phyloP scores from a whole-genome alignment of 306 rosid genomes.

The Quercus cerris region DNA sequence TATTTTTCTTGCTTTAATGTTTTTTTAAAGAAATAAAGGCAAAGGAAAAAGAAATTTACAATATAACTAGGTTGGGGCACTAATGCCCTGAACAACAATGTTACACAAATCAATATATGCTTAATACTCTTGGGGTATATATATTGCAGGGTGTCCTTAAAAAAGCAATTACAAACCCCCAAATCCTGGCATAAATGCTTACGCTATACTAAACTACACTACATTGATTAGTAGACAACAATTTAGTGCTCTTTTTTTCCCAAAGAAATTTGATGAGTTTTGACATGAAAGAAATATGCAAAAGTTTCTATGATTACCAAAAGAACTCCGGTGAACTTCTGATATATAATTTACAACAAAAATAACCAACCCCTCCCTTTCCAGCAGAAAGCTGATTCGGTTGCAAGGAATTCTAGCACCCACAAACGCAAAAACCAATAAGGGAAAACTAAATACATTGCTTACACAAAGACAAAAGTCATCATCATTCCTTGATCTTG shows the following conservation, averaged over 20 bases:
- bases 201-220: too few relatives aligned
- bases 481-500: neutral
- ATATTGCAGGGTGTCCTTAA: too few relatives aligned
- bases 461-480: neutral
- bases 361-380: neutral
- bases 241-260: neutral
- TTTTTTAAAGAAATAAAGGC: too few relatives aligned
- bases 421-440: too few relatives aligned
- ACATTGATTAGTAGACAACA: neutral
- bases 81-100: too few relatives aligned
- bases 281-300: neutral
- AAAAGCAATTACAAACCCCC: too few relatives aligned
- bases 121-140: too few relatives aligned
- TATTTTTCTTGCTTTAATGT: too few relatives aligned
- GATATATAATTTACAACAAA: neutral
- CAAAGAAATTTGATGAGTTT: neutral
- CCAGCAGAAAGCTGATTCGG: neutral
- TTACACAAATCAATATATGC: too few relatives aligned
- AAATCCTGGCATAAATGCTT: too few relatives aligned
- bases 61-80: too few relatives aligned
- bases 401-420: neutral
- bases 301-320: neutral
- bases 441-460: neutral
- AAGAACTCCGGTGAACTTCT: neutral
- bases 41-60: too few relatives aligned